Evolutionary conservation across 352 stramenopile genomes (phyloP).

Genomic region (Phytophthora podocarpi): DNA sequence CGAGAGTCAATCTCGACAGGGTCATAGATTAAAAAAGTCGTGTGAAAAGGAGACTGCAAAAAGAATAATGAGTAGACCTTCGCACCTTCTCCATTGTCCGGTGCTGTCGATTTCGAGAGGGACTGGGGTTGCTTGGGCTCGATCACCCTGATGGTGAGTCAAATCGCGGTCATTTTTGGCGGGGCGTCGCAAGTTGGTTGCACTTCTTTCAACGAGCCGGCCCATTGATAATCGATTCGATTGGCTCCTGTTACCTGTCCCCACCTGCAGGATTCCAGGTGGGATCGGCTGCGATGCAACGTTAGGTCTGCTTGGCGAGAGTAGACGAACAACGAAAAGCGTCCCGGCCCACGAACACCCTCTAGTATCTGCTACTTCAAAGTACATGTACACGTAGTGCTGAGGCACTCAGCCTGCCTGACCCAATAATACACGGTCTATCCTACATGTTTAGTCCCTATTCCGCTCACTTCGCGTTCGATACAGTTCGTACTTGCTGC

Average conservation of each 20-base stretch:
- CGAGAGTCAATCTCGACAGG: slow-evolving; percentile 22
- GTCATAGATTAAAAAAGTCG: slow-evolving; percentile 11
- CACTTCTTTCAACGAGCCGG: slow-evolving; percentile 22
- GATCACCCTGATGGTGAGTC: slow-evolving; percentile 33
- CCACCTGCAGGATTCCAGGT: slow-evolving; percentile 12
- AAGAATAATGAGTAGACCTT: slow-evolving; percentile 26
- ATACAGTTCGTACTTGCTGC: neutral
- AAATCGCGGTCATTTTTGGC: slow-evolving; percentile 19
- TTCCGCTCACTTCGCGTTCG: neutral
- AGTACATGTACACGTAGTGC: too few relatives aligned
- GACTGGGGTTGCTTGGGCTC: slow-evolving; percentile 20
- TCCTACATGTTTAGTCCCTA: neutral
- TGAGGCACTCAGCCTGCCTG: neutral
- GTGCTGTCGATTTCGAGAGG: slow-evolving; percentile 20
- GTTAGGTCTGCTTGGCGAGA: slow-evolving; percentile 31
- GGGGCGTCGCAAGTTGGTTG: slow-evolving; percentile 13
- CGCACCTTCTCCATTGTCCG: slow-evolving; percentile 2
- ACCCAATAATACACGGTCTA: neutral
- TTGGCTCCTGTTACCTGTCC: slow-evolving; percentile 14
- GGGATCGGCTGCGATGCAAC: slow-evolving; percentile 32
- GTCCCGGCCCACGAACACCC: slow-evolving; percentile 1
- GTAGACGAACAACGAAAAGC: slow-evolving; percentile 34
- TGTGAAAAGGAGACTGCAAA: slow-evolving; percentile 20
- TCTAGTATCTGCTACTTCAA: slow-evolving; percentile 1
- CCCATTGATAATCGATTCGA: slow-evolving; percentile 6